phyloP scores from a whole-genome alignment of 2,329 filamentous ascomycete genomes.

The Myotisia sp. region DNA sequence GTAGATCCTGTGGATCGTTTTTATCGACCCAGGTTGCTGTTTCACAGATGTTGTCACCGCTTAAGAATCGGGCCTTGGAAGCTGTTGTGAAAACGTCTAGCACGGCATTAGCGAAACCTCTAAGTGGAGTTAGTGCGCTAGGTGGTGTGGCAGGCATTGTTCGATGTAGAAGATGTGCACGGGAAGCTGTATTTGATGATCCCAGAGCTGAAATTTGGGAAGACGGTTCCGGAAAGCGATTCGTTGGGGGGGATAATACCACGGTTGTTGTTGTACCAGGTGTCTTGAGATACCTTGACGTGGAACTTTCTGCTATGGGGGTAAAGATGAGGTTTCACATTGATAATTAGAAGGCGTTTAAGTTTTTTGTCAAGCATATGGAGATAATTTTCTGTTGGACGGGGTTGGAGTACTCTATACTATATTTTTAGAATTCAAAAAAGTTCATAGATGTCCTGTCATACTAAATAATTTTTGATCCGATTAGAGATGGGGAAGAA shows the following conservation, averaged over 20 bases:
- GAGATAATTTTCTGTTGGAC: no score
- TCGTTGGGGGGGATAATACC: conserved; percentile 78
- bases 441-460: no score
- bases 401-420: no score
- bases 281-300: conserved; percentile 83
- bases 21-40: conserved; percentile 56
- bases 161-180: conserved; percentile 66
- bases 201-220: conserved; percentile 71
- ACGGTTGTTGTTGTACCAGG: conserved; percentile 85
- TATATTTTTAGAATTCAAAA: no score
- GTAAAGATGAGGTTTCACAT: conserved; percentile 89
- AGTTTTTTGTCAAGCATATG: no score
- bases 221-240: conserved; percentile 71
- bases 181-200: conserved; percentile 44
- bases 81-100: conserved; percentile 11
- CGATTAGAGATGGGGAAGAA: no score
- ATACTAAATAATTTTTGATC: no score
- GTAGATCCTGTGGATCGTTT: conserved; percentile 79
- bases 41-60: conserved; percentile 14
- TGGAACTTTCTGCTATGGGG: conserved; percentile 92
- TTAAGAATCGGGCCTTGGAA: conserved; percentile 13
- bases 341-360: conserved; percentile 31
- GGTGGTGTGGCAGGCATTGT: conserved; percentile 49
- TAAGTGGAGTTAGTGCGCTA: conserved; percentile 44
- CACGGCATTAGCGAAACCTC: conserved; percentile 35